Percentiles rank a stretch among this genome's conserved stretches.
phyloP scores from a whole-genome alignment of 139 green algal species.

The Eudorina sp. region DNA sequence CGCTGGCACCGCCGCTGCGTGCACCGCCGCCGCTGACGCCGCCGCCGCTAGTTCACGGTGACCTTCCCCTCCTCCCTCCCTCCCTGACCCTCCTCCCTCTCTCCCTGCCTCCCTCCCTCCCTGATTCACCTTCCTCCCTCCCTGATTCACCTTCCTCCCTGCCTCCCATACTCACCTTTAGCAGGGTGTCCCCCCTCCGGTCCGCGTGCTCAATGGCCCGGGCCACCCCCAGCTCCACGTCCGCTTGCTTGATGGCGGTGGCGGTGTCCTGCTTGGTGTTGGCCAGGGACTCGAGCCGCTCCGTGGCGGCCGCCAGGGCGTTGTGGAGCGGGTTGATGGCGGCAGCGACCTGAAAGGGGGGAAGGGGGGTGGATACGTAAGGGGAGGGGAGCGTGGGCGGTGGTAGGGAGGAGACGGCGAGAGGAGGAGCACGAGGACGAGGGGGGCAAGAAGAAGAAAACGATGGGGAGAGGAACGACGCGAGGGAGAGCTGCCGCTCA shows the following conservation, averaged over 20 bases:
- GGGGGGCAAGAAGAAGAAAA: too few relatives aligned
- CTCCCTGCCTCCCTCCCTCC: not conserved
- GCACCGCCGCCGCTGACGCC: too few relatives aligned
- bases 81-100: not conserved
- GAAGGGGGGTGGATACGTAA: not conserved
- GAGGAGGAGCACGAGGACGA: too few relatives aligned
- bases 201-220: constrained; percentile 60
- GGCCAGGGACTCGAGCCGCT: constrained; percentile 51
- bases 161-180: constrained; percentile 13
- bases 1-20: too few relatives aligned
- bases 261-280: constrained; percentile 52
- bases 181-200: constrained; percentile 56
- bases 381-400: too few relatives aligned
- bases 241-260: constrained; percentile 46
- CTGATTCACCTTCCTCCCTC: not conserved
- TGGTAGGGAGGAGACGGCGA: too few relatives aligned
- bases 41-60: too few relatives aligned
- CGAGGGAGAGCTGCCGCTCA: too few relatives aligned
- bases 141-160: not conserved
- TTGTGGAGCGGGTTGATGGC: constrained; percentile 63
- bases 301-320: constrained; percentile 32
- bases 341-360: constrained; percentile 46
- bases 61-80: not conserved
- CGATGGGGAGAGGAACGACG: too few relatives aligned
- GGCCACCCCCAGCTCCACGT: constrained; percentile 56